phyloP scores from a whole-genome alignment of 192 early-diverging fungal species.

The Coemansia sp. region DNA sequence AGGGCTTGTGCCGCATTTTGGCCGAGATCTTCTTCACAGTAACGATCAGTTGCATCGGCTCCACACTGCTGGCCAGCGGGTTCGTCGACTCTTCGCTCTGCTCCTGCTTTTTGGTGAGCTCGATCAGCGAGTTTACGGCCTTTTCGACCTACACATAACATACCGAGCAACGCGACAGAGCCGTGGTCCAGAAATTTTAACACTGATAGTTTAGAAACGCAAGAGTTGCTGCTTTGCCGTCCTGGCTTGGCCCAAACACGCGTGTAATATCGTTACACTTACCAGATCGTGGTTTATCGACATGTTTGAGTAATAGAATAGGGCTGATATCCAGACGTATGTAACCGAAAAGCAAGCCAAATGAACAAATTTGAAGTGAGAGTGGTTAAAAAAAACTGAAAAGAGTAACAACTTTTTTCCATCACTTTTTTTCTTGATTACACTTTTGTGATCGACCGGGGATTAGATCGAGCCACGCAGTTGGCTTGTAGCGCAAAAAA shows the following conservation, averaged over 20 bases:
- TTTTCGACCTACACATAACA: constrained; percentile 28
- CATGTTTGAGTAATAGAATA: constrained; percentile 14
- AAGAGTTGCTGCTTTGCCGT: too few species aligned
- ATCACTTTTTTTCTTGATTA: constrained; percentile 2
- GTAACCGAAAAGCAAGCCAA: neutral
- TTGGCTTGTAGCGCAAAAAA: neutral
- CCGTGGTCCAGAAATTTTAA: too few species aligned
- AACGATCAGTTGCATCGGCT: constrained; percentile 63
- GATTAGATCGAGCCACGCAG: constrained; percentile 2
- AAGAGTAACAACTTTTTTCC: neutral
- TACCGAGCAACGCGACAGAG: neutral
- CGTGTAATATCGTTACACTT: neutral
- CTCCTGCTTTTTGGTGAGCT: constrained; percentile 22
- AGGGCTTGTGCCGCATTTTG: constrained; percentile 61
- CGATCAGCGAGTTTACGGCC: constrained; percentile 39
- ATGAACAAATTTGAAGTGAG: too few species aligned
- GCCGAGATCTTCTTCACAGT: constrained; percentile 69
- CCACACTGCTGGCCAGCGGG: constrained; percentile 54
- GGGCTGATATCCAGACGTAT: neutral
- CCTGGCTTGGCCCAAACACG: neutral
- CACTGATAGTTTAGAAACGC: too few species aligned
- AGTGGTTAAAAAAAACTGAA: neutral
- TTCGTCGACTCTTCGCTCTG: constrained; percentile 43
- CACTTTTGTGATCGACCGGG: constrained; percentile 1
- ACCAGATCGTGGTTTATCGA: constrained; percentile 42